phyloP scores from a whole-genome alignment of 352 stramenopile species.

The Phytophthora megakarya region DNA sequence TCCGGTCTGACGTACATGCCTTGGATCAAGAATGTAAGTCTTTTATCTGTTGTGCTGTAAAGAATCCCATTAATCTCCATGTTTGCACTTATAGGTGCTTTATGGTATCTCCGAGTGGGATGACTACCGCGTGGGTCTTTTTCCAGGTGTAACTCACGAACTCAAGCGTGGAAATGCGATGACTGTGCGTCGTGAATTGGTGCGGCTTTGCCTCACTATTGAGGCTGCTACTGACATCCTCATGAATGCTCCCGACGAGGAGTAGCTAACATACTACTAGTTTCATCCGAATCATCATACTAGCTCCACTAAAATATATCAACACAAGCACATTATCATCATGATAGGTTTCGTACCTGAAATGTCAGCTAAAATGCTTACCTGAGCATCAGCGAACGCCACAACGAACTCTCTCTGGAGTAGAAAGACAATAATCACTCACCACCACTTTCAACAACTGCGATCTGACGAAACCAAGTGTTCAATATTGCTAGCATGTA shows the following conservation, averaged over 20 bases:
- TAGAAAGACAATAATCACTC: not conserved
- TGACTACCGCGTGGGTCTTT: slow-evolving; percentile 80
- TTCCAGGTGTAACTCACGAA: slow-evolving; percentile 76
- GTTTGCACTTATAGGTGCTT: slow-evolving; percentile 45
- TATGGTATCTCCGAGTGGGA: slow-evolving; percentile 88
- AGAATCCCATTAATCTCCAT: slow-evolving; percentile 5
- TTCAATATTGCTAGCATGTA: slow-evolving; percentile 24
- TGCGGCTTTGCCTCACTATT: slow-evolving; percentile 78
- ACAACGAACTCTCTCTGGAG: slow-evolving; percentile 1
- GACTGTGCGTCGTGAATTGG: slow-evolving; percentile 79
- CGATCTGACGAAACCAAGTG: slow-evolving; percentile 8
- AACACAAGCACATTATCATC: not conserved
- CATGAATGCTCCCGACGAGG: slow-evolving; percentile 30
- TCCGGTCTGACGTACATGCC: slow-evolving; percentile 69
- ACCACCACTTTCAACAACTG: not conserved
- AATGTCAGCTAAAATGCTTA: slow-evolving; percentile 1
- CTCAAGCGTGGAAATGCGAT: slow-evolving; percentile 70
- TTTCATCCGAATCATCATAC: not conserved
- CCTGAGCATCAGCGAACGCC: not conserved
- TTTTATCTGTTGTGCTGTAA: not conserved
- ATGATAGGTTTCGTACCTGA: not conserved
- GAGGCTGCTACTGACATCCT: slow-evolving; percentile 78
- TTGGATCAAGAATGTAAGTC: slow-evolving; percentile 84
- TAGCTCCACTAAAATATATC: not conserved
- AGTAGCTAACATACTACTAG: slow-evolving; percentile 24